Conservation (phyloP, 1,139 yeast genomes). For the Spencermartinsiella ligniputridi region DNA sequence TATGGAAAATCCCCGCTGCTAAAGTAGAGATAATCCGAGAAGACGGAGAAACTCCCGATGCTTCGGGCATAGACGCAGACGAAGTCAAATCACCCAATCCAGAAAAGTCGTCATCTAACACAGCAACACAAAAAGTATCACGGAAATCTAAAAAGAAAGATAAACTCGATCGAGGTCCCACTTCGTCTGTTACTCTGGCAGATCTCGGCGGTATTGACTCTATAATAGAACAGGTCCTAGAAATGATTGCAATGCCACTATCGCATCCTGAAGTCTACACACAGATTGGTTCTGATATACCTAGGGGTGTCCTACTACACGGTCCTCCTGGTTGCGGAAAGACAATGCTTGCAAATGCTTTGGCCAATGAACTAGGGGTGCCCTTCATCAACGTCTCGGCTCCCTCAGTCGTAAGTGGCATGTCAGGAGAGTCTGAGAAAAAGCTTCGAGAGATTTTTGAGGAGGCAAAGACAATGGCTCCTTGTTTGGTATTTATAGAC, state of each 20-base stretch:
- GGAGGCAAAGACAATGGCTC: slow-evolving; percentile 86
- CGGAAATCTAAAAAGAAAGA: slow-evolving; percentile 20
- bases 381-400: slow-evolving; percentile 92
- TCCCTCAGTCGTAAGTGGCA: slow-evolving; percentile 96
- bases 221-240: slow-evolving; percentile 79
- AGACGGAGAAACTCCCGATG: slow-evolving; percentile 6
- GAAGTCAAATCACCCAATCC: slow-evolving; percentile 12
- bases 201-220: slow-evolving; percentile 88
- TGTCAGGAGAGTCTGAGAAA: slow-evolving; percentile 99
- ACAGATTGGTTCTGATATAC: slow-evolving; percentile 91
- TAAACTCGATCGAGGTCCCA: slow-evolving; percentile 17
- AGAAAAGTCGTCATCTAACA: slow-evolving; percentile 12
- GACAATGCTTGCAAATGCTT: slow-evolving; percentile 90
- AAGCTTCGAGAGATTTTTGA: slow-evolving; percentile 88
- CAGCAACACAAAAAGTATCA: slow-evolving; percentile 18
- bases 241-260: slow-evolving; percentile 84
- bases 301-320: slow-evolving; percentile 90
- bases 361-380: slow-evolving; percentile 91
- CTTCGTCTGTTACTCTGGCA: slow-evolving; percentile 44
- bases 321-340: slow-evolving; percentile 99
- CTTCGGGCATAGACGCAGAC: slow-evolving; percentile 7
- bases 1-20: slow-evolving; percentile 49
- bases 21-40: slow-evolving; percentile 2
- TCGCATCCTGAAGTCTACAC: slow-evolving; percentile 87
- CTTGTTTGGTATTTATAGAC: slow-evolving; percentile 88